A percentile compares a stretch with the other conserved stretches of the same genome.
Evolutionary conservation across 2,329 filamentous ascomycete genomes (phyloP).

Genomic region (Sordariomycetes sp.): DNA sequence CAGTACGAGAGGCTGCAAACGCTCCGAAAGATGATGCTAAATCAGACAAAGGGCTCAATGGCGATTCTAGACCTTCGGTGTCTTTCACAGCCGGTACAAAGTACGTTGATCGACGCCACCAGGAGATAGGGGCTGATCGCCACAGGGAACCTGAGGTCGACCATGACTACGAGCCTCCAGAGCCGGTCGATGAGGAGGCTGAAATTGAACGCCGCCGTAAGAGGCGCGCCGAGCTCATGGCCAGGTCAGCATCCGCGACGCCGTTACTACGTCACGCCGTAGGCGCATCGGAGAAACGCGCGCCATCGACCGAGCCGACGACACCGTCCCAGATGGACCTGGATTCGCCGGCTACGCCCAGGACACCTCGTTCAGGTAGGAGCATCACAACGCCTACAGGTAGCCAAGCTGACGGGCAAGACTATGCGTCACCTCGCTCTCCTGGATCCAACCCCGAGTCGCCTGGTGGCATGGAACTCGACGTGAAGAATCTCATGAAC

Average conservation of each 20-base stretch:
- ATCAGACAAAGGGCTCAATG: too few species aligned
- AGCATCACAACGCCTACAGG: slow-evolving; percentile 9
- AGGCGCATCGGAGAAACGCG: slow-evolving; percentile 49
- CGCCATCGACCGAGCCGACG: slow-evolving; percentile 43
- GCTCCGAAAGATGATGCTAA: slow-evolving; percentile 58
- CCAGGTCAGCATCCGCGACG: slow-evolving; percentile 68
- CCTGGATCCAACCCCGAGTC: slow-evolving; percentile 42
- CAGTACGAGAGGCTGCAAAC: slow-evolving; percentile 49
- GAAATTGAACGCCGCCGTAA: slow-evolving; percentile 79
- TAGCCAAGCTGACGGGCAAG: slow-evolving; percentile 18
- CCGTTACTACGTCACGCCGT: slow-evolving; percentile 70
- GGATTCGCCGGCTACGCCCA: slow-evolving; percentile 26
- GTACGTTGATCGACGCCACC: neutral
- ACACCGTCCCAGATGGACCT: slow-evolving; percentile 25
- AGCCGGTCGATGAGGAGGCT: slow-evolving; percentile 69
- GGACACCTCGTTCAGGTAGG: slow-evolving; percentile 41
- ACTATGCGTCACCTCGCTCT: slow-evolving; percentile 29
- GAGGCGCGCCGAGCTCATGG: slow-evolving; percentile 74
- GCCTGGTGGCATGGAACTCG: slow-evolving; percentile 52
- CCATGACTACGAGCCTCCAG: slow-evolving; percentile 41
- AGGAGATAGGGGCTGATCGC: neutral
- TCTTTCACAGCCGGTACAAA: too few species aligned
- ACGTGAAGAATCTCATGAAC: slow-evolving; percentile 61
- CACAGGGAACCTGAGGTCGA: slow-evolving; percentile 20
- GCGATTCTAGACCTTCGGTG: too few species aligned